Evolutionary conservation across 75 land plant species (phyloP).

Genomic region (Gnetum montanum): DNA sequence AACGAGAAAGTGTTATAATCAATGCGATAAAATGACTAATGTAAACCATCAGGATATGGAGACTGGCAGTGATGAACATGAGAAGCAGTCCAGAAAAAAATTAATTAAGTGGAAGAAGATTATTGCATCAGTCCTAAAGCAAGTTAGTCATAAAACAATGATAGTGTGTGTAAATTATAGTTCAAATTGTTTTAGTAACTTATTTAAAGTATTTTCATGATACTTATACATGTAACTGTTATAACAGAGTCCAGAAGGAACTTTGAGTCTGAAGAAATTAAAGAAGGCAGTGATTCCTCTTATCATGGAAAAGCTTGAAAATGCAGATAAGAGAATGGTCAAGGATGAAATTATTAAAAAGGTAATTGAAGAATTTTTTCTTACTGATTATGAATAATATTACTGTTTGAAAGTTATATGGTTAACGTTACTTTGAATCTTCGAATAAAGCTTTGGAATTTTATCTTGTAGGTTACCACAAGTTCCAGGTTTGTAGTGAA

Average conservation of each 20-base stretch:
- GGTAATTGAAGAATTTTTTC: no score
- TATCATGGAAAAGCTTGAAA: conserved; percentile 21
- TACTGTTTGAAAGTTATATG: no score
- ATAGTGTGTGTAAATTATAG: neutral
- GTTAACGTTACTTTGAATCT: no score
- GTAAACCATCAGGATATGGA: neutral
- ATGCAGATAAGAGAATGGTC: conserved; percentile 17
- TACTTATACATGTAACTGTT: neutral
- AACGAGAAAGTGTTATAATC: neutral
- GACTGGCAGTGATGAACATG: neutral
- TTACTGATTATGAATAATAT: no score
- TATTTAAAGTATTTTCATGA: neutral
- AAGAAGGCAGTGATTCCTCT: conserved; percentile 15
- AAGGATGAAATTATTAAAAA: conserved; percentile 21
- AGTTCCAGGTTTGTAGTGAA: conserved; percentile 41
- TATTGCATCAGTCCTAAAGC: conserved; percentile 31
- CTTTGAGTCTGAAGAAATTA: conserved; percentile 41
- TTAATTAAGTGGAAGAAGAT: conserved; percentile 71
- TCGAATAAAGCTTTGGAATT: neutral
- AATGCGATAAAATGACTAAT: neutral
- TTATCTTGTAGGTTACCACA: conserved; percentile 31
- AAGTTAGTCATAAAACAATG: no score
- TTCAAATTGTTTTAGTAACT: neutral
- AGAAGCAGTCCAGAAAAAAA: conserved; percentile 1
- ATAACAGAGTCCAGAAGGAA: conserved; percentile 39